These are phyloP conservation scores for Cyclocybe aegerita DNA, from an alignment of 768 basidiomycete species.

Conservation along the genomic window DNA sequence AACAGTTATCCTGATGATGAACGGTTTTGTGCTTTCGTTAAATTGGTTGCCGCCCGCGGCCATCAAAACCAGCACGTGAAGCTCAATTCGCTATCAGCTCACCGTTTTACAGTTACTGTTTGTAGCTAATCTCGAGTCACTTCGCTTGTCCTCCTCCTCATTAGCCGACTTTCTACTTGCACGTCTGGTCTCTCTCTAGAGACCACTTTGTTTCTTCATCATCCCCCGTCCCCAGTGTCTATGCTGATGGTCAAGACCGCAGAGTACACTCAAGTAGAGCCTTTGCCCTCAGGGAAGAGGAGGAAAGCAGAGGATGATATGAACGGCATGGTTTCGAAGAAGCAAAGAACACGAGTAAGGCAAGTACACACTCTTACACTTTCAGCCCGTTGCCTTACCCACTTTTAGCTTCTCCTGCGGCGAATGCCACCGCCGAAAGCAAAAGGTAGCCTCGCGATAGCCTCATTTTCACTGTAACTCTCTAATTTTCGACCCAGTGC, in stretches of 20 bases:
- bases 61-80: too few species aligned
- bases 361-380: constrained; percentile 26
- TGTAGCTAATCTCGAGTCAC: constrained; percentile 8
- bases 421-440: constrained; percentile 86
- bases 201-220: background rate
- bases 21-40: too few species aligned
- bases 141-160: background rate
- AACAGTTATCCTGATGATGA: too few species aligned
- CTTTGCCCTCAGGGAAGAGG: constrained; percentile 45
- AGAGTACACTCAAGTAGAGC: constrained; percentile 24
- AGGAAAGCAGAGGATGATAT: constrained; percentile 66
- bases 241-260: constrained; percentile 40
- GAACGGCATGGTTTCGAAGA: constrained; percentile 50
- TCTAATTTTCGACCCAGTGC: constrained; percentile 49
- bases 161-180: background rate
- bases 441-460: constrained; percentile 54
- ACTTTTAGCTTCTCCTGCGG: constrained; percentile 73
- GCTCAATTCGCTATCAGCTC: too few species aligned
- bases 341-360: constrained; percentile 78
- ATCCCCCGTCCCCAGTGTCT: constrained; percentile 3
- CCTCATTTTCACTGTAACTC: constrained; percentile 1
- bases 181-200: background rate
- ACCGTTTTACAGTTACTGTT: too few species aligned
- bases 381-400: constrained; percentile 11
- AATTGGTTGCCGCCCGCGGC: too few species aligned